phyloP scores from a whole-genome alignment of 805 yeast genomes.

The Candida nonsorbophila region DNA sequence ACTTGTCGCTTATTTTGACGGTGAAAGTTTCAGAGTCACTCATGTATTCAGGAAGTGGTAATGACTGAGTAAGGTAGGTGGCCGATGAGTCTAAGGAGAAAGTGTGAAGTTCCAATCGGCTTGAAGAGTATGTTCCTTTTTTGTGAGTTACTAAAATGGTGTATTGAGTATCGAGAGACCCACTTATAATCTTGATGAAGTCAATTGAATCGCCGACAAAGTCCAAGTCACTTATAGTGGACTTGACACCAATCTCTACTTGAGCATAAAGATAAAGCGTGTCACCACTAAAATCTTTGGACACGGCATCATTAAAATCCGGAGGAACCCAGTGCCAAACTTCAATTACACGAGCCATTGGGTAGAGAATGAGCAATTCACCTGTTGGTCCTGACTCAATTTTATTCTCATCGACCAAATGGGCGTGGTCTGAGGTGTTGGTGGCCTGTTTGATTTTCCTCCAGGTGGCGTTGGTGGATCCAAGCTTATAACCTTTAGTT shows the following conservation, averaged over 20 bases:
- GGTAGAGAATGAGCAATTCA: slow-evolving; percentile 24
- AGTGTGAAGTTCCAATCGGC: background rate
- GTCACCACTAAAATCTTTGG: slow-evolving; percentile 16
- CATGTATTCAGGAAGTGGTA: slow-evolving; percentile 7
- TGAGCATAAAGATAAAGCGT: slow-evolving; percentile 17
- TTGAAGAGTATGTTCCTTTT: no score
- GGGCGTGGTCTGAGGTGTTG: slow-evolving; percentile 2
- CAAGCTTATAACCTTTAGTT: slow-evolving; percentile 31
- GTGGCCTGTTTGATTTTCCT: slow-evolving; percentile 34
- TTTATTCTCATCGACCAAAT: slow-evolving; percentile 4
- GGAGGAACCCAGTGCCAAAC: slow-evolving; percentile 30
- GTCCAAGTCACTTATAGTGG: no score
- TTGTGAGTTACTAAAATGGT: no score
- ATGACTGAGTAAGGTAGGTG: slow-evolving; percentile 4
- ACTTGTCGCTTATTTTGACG: slow-evolving; percentile 15
- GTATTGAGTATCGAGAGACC: no score
- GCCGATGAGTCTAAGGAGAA: no score
- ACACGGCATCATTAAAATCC: slow-evolving; percentile 2
- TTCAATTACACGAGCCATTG: slow-evolving; percentile 14
- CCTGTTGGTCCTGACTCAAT: slow-evolving; percentile 27
- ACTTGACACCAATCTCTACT: no score
- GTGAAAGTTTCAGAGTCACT: slow-evolving; percentile 3
- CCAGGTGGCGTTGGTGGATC: slow-evolving; percentile 39
- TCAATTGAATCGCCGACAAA: no score
- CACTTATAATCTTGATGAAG: no score